A percentile compares a stretch with the other conserved stretches of the same genome.
phyloP scores from a whole-genome alignment of 768 basidiomycete genomes.

The Pulveroboletus sp. region DNA sequence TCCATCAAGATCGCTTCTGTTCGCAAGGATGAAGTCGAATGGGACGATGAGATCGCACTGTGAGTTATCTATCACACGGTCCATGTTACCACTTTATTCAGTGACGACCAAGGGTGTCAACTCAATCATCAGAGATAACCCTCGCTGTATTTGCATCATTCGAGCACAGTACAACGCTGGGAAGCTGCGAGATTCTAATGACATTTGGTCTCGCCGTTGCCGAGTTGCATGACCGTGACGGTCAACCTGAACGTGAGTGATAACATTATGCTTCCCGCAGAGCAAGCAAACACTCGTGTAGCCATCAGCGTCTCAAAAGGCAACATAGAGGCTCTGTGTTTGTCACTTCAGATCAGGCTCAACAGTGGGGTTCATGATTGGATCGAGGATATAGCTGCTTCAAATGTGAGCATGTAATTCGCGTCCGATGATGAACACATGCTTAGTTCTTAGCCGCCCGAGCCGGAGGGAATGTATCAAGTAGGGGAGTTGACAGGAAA shows the following conservation, averaged over 20 bases:
- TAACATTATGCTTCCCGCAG: background rate
- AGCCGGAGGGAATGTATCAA: background rate
- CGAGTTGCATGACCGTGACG: background rate
- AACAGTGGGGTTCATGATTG: background rate
- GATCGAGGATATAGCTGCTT: background rate
- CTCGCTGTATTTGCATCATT: constrained; percentile 4
- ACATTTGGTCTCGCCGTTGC: background rate
- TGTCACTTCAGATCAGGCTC: background rate
- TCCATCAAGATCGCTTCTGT: background rate
- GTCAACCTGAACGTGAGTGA: background rate
- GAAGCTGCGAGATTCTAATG: background rate
- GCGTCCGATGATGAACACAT: too few species aligned
- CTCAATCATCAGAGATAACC: background rate
- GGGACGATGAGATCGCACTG: constrained; percentile 1
- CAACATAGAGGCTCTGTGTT: background rate
- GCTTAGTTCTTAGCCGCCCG: background rate
- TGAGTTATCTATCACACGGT: background rate
- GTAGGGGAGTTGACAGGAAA: too few species aligned
- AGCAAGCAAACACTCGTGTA: background rate
- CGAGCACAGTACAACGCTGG: constrained; percentile 1
- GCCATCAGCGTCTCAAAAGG: background rate
- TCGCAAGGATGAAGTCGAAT: background rate
- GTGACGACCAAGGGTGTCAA: background rate
- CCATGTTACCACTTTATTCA: background rate
- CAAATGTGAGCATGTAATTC: background rate